Conservation (phyloP, 345 rosid species). For the Sisymbrium irio region DNA sequence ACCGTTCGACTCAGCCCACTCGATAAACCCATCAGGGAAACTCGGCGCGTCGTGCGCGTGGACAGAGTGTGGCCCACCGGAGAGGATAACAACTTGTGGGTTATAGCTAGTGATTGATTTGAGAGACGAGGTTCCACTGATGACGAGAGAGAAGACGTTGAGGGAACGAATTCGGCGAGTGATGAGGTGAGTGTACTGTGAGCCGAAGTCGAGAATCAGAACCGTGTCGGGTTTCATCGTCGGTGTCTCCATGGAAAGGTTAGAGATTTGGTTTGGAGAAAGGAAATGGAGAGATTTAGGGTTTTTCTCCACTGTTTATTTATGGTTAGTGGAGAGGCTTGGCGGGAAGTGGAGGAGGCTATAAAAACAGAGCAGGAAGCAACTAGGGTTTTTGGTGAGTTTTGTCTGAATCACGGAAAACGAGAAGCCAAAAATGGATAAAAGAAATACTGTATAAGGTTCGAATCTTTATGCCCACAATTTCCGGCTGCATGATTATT, state of each 20-base stretch:
- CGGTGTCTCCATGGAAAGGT: slow-evolving; percentile 40
- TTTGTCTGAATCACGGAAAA: slow-evolving; percentile 16
- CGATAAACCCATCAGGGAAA: slow-evolving; percentile 67
- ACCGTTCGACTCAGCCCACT: slow-evolving; percentile 63
- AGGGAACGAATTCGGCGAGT: slow-evolving; percentile 91
- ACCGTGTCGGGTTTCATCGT: slow-evolving; percentile 63
- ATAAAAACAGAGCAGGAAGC: slow-evolving; percentile 21
- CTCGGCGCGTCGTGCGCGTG: slow-evolving; percentile 68
- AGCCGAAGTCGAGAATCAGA: slow-evolving; percentile 87
- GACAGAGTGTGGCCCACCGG: slow-evolving; percentile 96
- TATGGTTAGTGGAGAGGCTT: neutral
- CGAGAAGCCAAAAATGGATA: slow-evolving; percentile 2
- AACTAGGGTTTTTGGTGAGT: slow-evolving; percentile 30
- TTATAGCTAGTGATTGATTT: slow-evolving; percentile 49
- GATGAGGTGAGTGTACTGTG: slow-evolving; percentile 92
- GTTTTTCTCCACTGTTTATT: slow-evolving; percentile 19
- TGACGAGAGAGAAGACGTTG: slow-evolving; percentile 78
- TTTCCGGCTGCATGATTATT: slow-evolving; percentile 26
- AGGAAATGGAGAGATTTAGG: neutral
- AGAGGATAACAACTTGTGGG: slow-evolving; percentile 83
- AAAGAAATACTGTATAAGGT: neutral
- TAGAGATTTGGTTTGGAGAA: neutral
- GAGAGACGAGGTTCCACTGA: slow-evolving; percentile 80
- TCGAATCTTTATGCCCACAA: slow-evolving; percentile 25
- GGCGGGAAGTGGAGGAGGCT: slow-evolving; percentile 35